These are phyloP conservation scores for Kodamaea kakaduensis DNA, from an alignment of 805 yeast species.

Conservation along the genomic window DNA sequence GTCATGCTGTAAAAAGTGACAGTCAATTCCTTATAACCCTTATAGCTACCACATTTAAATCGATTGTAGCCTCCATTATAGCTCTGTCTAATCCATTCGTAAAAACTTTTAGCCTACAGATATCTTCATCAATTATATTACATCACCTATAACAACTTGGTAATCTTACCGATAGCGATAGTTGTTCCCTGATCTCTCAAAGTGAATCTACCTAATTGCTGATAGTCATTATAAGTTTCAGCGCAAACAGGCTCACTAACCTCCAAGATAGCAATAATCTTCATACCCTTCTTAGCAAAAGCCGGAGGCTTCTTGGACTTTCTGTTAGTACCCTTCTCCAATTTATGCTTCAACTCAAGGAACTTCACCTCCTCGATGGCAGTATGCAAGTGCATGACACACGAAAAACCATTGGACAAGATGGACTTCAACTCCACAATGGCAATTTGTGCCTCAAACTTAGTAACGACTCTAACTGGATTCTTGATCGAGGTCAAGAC, in stretches of 20 bases:
- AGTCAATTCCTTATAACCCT: no score
- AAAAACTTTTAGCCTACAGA: background rate
- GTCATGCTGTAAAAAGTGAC: no score
- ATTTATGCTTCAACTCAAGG: conserved; percentile 78
- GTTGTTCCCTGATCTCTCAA: conserved; percentile 98
- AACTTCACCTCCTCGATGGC: conserved; percentile 94
- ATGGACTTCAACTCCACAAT: conserved; percentile 95
- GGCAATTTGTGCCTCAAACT: conserved; percentile 93
- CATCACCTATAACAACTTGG: conserved; percentile 64
- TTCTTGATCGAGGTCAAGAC: conserved; percentile 80
- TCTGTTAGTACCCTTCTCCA: conserved; percentile 96
- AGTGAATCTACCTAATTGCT: conserved; percentile 96
- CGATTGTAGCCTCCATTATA: no score
- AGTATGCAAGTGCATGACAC: conserved; percentile 98
- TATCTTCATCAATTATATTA: conserved; percentile 1
- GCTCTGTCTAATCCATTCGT: no score
- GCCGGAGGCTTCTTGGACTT: conserved; percentile 96
- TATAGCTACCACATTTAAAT: no score
- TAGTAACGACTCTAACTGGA: conserved; percentile 88
- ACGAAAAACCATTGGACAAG: conserved; percentile 90
- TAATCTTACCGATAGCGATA: conserved; percentile 96
- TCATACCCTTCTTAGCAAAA: conserved; percentile 98
- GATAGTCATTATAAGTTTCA: conserved; percentile 88
- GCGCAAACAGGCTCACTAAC: conserved; percentile 85
- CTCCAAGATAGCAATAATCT: conserved; percentile 89